Evolutionary conservation across 2,329 filamentous ascomycete genomes (phyloP).

Genomic region (Neoascochyta sp.): DNA sequence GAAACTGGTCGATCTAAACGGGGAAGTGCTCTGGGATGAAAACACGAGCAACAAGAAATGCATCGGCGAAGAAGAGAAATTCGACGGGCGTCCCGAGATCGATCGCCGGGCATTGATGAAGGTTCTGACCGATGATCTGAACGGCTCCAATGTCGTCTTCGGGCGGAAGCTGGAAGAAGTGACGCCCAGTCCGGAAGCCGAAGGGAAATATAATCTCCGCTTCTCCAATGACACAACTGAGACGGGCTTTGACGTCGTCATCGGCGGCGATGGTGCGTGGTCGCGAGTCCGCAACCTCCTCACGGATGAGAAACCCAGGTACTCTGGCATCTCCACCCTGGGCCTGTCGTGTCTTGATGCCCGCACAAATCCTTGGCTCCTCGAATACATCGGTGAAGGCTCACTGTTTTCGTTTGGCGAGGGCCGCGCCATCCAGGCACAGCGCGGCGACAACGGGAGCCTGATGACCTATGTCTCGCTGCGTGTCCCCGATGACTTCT

Average conservation of each 20-base stretch:
- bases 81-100: constrained; percentile 45
- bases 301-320: constrained; percentile 42
- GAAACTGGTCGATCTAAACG: constrained; percentile 43
- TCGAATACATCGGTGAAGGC: constrained; percentile 45
- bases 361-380: constrained; percentile 42
- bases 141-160: constrained; percentile 37
- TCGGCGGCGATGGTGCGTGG: constrained; percentile 50
- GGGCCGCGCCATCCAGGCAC: constrained; percentile 40
- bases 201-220: constrained; percentile 18
- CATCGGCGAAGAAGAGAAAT: constrained; percentile 27
- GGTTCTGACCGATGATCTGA: constrained; percentile 44
- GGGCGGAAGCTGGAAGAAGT: constrained; percentile 39
- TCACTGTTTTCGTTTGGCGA: constrained; percentile 32
- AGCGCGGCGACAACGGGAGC: constrained; percentile 51
- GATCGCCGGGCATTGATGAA: constrained; percentile 43
- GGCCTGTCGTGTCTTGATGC: constrained; percentile 46
- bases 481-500: constrained; percentile 39
- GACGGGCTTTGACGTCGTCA: constrained; percentile 43
- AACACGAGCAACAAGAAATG: constrained; percentile 38
- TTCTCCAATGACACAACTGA: constrained; percentile 33
- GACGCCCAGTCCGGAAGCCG: constrained; percentile 5
- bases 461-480: constrained; percentile 42
- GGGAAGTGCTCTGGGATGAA: constrained; percentile 30
- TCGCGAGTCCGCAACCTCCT: constrained; percentile 36
- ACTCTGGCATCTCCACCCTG: constrained; percentile 46